Conservation (phyloP, 2,329 filamentous ascomycete genomes). For the Aspergillus tanneri region DNA sequence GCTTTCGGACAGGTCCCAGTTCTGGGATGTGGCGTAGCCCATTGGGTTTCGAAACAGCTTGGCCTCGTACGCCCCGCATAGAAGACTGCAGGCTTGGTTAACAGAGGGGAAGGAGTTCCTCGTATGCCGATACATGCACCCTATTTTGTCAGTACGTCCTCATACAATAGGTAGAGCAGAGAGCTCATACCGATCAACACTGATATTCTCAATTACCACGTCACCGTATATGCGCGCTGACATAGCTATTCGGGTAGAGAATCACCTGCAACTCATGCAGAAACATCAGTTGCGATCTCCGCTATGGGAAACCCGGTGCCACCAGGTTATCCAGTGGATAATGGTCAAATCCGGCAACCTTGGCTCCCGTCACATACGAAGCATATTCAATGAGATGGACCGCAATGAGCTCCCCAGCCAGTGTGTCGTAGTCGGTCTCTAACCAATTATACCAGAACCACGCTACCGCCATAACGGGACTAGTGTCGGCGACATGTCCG, state of each 20-base stretch:
- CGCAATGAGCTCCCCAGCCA: constrained; percentile 53
- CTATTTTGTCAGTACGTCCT: constrained; percentile 17
- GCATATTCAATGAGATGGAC: constrained; percentile 58
- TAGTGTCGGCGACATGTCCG: constrained; percentile 51
- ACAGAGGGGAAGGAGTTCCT: constrained; percentile 49
- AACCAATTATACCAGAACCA: constrained; percentile 58
- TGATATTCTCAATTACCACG: constrained; percentile 39
- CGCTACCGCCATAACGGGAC: constrained; percentile 56
- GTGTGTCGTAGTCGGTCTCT: constrained; percentile 48
- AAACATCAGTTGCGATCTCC: constrained; percentile 47
- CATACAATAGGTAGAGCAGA: not conserved
- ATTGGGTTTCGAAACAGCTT: constrained; percentile 49
- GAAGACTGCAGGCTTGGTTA: constrained; percentile 55
- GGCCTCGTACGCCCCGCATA: constrained; percentile 51
- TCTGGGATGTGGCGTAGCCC: constrained; percentile 50
- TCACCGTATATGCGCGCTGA: constrained; percentile 44
- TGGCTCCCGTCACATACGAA: constrained; percentile 55
- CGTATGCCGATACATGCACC: constrained; percentile 45
- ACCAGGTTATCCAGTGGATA: constrained; percentile 44
- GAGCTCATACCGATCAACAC: constrained; percentile 27
- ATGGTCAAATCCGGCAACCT: constrained; percentile 52
- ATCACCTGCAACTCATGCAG: constrained; percentile 52
- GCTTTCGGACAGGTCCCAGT: constrained; percentile 52
- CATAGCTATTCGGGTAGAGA: constrained; percentile 50
- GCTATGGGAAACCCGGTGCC: constrained; percentile 52